Conservation (phyloP, 495 filamentous ascomycete genomes). For the Parathielavia appendiculata region DNA sequence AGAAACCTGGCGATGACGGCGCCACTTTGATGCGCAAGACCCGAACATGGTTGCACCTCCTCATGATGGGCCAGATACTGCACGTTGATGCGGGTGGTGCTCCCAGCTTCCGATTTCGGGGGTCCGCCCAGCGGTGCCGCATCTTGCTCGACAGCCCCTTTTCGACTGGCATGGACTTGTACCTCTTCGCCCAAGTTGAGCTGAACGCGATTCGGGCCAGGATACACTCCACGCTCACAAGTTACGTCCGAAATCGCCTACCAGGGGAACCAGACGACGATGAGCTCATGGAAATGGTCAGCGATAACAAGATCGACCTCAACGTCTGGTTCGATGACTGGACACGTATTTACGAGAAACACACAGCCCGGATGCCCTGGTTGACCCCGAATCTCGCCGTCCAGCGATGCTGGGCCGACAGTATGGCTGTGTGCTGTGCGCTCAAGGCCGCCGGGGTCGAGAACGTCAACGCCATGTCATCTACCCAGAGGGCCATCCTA, state of each 20-base stretch:
- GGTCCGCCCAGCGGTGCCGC: constrained; percentile 1
- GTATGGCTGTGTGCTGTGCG: neutral
- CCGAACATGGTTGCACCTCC: constrained; percentile 1
- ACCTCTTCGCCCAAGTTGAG: neutral
- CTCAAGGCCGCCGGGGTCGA: neutral
- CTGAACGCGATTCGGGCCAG: neutral
- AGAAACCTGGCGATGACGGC: neutral
- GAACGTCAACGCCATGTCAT: neutral
- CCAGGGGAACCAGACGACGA: neutral
- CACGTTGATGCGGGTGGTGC: neutral
- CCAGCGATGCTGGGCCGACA: constrained; percentile 1
- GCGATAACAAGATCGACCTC: neutral
- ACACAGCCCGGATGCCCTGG: neutral
- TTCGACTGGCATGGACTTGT: neutral
- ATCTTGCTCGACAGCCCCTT: neutral
- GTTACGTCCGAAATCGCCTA: neutral
- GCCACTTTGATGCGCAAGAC: constrained; percentile 3
- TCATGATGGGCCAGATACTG: constrained; percentile 5
- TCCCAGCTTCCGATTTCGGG: neutral
- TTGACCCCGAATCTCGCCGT: neutral
- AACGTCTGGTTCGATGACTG: constrained; percentile 6
- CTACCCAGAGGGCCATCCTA: neutral
- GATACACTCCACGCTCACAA: neutral
- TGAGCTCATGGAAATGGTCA: neutral
- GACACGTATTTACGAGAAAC: constrained; percentile 4